Conservation (phyloP, 192 early-diverging fungal genomes). For the Coemansia sp. region DNA sequence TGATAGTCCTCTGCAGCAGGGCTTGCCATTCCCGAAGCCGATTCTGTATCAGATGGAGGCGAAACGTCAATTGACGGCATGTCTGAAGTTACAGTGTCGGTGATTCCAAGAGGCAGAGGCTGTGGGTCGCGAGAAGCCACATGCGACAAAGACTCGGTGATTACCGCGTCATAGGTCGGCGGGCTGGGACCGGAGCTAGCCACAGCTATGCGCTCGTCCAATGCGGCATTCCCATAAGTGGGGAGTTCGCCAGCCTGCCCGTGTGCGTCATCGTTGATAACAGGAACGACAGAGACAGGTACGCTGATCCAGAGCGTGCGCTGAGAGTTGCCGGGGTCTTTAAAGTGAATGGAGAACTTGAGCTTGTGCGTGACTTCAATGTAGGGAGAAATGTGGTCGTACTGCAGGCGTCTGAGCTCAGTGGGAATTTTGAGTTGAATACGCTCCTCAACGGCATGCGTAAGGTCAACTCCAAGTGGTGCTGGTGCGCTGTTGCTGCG, state of each 20-base stretch:
- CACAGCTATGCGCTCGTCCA: conserved; percentile 38
- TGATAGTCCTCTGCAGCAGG: conserved; percentile 9
- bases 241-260: conserved; percentile 34
- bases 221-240: conserved; percentile 39
- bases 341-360: conserved; percentile 52
- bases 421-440: conserved; percentile 37
- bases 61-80: not conserved
- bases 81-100: not conserved
- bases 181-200: conserved; percentile 30
- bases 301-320: conserved; percentile 56
- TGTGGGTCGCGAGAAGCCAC: conserved; percentile 7
- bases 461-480: conserved; percentile 34
- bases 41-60: not conserved
- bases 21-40: not conserved
- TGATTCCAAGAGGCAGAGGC: not conserved
- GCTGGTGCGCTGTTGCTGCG: conserved; percentile 5
- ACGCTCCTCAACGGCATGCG: conserved; percentile 33
- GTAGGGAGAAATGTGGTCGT: conserved; percentile 52
- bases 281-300: conserved; percentile 48
- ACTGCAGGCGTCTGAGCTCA: conserved; percentile 41
- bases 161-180: conserved; percentile 41
- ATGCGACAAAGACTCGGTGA: conserved; percentile 21
- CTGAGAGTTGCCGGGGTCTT: conserved; percentile 31
- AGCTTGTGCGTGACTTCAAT: conserved; percentile 55
- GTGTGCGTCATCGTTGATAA: conserved; percentile 26